Evolutionary conservation across 169 alveolate genomes (phyloP).

Genomic region (Fabrea salina): DNA sequence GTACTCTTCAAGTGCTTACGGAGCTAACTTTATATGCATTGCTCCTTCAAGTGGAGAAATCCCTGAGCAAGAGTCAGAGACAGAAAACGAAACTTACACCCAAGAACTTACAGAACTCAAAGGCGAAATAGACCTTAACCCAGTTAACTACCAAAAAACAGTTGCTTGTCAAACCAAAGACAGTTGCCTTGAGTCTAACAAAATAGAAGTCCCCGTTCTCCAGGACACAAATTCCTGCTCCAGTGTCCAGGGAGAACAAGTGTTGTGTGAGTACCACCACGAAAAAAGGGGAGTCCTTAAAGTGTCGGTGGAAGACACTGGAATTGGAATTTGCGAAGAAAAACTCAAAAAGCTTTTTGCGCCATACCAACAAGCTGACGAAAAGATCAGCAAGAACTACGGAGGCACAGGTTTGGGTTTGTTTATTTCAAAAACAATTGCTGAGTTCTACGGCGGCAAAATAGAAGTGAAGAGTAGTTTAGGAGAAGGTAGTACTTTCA

Average conservation of each 20-base stretch:
- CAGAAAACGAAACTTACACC: background rate
- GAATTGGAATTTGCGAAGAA: conserved; percentile 26
- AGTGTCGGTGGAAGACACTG: conserved; percentile 14
- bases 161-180: background rate
- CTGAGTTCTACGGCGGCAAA: background rate
- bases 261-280: background rate
- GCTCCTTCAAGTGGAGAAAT: background rate
- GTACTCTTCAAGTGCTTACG: background rate
- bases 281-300: conserved; percentile 4
- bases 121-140: background rate
- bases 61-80: background rate
- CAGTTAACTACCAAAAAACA: background rate
- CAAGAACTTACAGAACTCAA: background rate
- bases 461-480: background rate
- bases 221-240: background rate
- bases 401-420: conserved; percentile 34
- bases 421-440: conserved; percentile 13
- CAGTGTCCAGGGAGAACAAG: background rate
- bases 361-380: background rate
- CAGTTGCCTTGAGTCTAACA: background rate
- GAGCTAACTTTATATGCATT: background rate
- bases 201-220: background rate
- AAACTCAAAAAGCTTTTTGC: conserved; percentile 2
- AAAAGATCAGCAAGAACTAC: background rate
- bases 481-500: background rate